Base-by-base conservation (phyloP, 2,329 filamentous ascomycete species). In the Furcasterigmium sp. region DNA sequence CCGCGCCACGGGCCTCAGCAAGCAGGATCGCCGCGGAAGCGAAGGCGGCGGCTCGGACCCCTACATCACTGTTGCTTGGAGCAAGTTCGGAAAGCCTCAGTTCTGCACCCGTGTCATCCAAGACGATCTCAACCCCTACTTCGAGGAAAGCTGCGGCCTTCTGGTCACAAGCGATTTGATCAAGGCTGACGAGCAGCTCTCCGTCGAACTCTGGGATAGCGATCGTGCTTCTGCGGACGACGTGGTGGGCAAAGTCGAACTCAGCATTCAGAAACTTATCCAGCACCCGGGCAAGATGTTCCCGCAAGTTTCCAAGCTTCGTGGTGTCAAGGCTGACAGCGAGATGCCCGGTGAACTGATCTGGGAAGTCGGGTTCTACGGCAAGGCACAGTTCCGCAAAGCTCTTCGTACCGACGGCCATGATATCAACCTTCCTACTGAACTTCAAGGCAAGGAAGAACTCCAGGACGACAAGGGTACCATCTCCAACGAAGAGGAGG, bases 101-200 rank as follows among this genome's bases (percentile, higher is more conserved):
- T 97, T 95, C 65, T 96, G 91, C 64, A 97, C 93, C 2, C 83
- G 93, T 38, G 91, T 97, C 41, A 96, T 97, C 50, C 89, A 91
- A 41, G 91, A 97, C 57, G 86, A 96, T 53, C 75, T 95, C 43
- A 95, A 97, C 56, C 93, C 93, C 0, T 75, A 95, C 5, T 97
- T 94, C 72, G 87, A 93, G 56, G 93, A 97, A 65, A 87, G 81
- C 2, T 83, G 87, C 35, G 90, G 88, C 2, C 73, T 97, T 15
- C 70, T 96, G 14, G 87, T 98, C 6, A 95, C 87, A 0, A 78
- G 87, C 0, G 91, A 96, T 51, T 74, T 95, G 42, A 88, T 97
- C 69, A 94, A 93, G 64, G 91, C 87, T 0, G 85, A 96, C 51
- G 93, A 98, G 66, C 89, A 93, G 58, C 75, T 97, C 4, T 91